Conservation (phyloP, 108 stramenopile genomes). For the Bacterosira constricta region DNA sequence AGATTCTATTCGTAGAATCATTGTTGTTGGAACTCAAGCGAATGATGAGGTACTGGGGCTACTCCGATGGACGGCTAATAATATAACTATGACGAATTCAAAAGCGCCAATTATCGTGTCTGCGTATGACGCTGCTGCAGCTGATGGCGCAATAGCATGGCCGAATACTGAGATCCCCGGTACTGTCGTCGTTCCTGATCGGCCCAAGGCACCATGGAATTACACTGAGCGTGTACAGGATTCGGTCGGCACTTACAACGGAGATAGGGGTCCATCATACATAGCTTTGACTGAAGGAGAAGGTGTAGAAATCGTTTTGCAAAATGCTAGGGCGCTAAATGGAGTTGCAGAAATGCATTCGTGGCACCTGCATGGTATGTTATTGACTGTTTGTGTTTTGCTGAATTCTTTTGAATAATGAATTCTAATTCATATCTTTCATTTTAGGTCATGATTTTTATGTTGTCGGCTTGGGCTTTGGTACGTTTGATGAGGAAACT, state of each 20-base stretch:
- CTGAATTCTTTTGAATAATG: too few species aligned
- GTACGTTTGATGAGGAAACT: constrained; percentile 33
- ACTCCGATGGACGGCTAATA: constrained; percentile 33
- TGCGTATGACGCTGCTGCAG: constrained; percentile 27
- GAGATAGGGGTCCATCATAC: constrained; percentile 13
- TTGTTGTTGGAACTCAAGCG: constrained; percentile 32
- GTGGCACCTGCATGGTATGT: constrained; percentile 54
- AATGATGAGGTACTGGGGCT: constrained; percentile 7
- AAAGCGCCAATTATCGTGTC: constrained; percentile 3
- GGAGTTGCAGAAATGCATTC: constrained; percentile 45
- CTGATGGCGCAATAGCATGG: constrained; percentile 27
- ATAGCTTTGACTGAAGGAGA: constrained; percentile 17
- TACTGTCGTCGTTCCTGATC: constrained; percentile 27
- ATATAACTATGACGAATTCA: constrained; percentile 13
- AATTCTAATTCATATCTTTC: too few species aligned
- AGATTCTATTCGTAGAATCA: constrained; percentile 30
- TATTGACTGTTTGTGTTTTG: too few species aligned
- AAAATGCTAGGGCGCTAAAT: constrained; percentile 36
- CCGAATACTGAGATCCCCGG: constrained; percentile 25
- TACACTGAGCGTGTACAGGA: constrained; percentile 47
- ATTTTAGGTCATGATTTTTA: constrained; percentile 49
- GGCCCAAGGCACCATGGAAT: constrained; percentile 35
- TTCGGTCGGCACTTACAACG: constrained; percentile 29
- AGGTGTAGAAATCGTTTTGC: constrained; percentile 29
- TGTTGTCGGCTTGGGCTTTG: constrained; percentile 43